Base-by-base conservation (phyloP, 1,284 basidiomycete species). In the Puccinia horiana region DNA sequence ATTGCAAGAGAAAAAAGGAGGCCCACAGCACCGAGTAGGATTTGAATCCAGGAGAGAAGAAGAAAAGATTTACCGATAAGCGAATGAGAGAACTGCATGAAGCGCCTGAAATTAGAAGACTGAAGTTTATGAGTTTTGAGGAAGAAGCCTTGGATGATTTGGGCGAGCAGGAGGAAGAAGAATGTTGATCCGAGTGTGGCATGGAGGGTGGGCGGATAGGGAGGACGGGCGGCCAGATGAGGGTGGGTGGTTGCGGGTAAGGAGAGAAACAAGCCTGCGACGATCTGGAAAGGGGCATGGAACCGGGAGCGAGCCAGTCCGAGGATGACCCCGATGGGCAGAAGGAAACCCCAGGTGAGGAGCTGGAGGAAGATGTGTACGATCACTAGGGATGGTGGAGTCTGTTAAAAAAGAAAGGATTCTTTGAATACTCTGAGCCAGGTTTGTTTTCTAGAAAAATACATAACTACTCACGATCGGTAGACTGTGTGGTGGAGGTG, bases 51-150 rank as follows among this genome's bases (percentile, higher is more conserved):
- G 26, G 93, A 96, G 23, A 98, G 85, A 79, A 98, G 88, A 0
- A 95, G 95, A 87, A 94, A 98, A 26, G 89, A 84, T 86, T 93
- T 95, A 26, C 96, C 96, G 3, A 98, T 87, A 23, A 94, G 85
- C 0, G 94, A 92, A 85, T 98, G 96, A 0, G 89, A 87, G 14
- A 89, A 88, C 18, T 95, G 92, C 9, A 92, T 90, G 85, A 90
- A 92, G 0, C 93, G 93, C 35, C 95, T 90, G 14, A 95, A 85
- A 0, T 90, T 90, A 83, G 89, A 89, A 0, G 81, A 78, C 87
- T 98, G 94, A 83, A 95, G 90, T 29, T 98, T 91, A 87, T 98
- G 96, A 4, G 96, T 88, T 88, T 96, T 98, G 83, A 98, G 91
- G 87, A 97, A 98, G 82, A 95, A 90, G 8, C 96, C 96, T 75